Evolutionary conservation across 2,329 filamentous ascomycete species (phyloP).

Genomic region (Ophiostoma himal-ulmi): DNA sequence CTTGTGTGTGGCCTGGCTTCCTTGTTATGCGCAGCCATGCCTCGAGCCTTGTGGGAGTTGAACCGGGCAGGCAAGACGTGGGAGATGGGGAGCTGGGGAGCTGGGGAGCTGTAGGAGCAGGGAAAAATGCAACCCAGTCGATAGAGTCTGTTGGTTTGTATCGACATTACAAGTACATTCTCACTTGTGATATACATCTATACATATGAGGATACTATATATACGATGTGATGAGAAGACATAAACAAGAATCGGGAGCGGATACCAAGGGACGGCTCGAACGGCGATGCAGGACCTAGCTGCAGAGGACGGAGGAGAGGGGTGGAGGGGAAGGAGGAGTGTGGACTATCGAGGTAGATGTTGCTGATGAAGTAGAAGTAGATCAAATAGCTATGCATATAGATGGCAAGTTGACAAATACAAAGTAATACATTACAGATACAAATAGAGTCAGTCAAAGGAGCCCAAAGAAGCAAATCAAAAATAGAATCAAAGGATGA

Average conservation of each 20-base stretch:
- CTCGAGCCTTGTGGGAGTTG: neutral
- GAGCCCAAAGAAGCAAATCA: neutral
- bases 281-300: slow-evolving; percentile 5
- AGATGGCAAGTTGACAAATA: neutral
- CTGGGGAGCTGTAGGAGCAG: neutral
- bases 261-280: slow-evolving; percentile 3
- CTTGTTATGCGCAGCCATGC: neutral
- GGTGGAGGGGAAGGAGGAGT: neutral
- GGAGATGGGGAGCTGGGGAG: neutral
- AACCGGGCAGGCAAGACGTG: neutral
- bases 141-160: neutral
- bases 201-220: neutral
- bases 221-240: neutral
- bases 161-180: neutral
- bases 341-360: neutral
- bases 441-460: neutral
- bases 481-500: neutral
- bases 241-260: slow-evolving; percentile 3
- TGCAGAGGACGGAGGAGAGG: neutral
- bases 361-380: neutral
- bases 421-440: neutral
- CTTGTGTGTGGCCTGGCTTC: neutral
- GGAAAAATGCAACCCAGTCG: neutral
- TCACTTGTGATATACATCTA: neutral
- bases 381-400: neutral